Percentiles rank a stretch among this genome's conserved stretches.
Conservation (phyloP, 2,329 filamentous ascomycete genomes). For the Cladophialophora carrionii region DNA sequence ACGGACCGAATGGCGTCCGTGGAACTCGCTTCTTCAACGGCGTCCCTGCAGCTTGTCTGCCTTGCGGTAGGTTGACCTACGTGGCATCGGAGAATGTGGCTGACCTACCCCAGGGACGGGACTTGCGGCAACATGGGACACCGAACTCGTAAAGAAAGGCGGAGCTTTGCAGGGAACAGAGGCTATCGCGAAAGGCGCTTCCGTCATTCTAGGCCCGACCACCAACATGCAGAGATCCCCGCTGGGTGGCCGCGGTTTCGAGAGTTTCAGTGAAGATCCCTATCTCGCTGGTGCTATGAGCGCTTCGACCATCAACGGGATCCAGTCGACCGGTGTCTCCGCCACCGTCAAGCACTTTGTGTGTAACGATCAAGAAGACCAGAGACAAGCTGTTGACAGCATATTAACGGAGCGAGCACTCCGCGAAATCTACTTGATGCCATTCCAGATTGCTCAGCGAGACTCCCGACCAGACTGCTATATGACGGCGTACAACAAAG, state of each 20-base stretch:
- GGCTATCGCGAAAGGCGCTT: constrained; percentile 70
- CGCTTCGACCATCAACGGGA: constrained; percentile 70
- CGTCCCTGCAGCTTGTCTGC: constrained; percentile 72
- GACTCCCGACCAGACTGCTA: constrained; percentile 59
- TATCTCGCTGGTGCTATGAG: constrained; percentile 74
- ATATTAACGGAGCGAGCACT: constrained; percentile 57
- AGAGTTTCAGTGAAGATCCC: constrained; percentile 84
- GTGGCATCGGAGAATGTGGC: background rate
- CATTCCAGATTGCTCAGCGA: constrained; percentile 64
- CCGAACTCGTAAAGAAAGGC: constrained; percentile 68
- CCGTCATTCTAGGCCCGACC: constrained; percentile 75
- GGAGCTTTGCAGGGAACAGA: constrained; percentile 73
- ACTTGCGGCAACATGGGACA: constrained; percentile 78
- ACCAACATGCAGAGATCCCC: constrained; percentile 82
- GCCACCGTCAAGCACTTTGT: constrained; percentile 73
- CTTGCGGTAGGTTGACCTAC: constrained; percentile 53
- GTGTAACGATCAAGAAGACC: constrained; percentile 53
- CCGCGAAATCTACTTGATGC: constrained; percentile 66
- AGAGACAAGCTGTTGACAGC: constrained; percentile 49
- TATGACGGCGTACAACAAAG: constrained; percentile 64
- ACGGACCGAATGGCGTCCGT: constrained; percentile 71
- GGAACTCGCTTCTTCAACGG: constrained; percentile 71
- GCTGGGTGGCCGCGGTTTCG: constrained; percentile 81
- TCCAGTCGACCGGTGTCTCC: constrained; percentile 73
- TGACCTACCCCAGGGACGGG: constrained; percentile 60